Conservation (phyloP, 1,284 basidiomycete species). For the Trametes sp. region DNA sequence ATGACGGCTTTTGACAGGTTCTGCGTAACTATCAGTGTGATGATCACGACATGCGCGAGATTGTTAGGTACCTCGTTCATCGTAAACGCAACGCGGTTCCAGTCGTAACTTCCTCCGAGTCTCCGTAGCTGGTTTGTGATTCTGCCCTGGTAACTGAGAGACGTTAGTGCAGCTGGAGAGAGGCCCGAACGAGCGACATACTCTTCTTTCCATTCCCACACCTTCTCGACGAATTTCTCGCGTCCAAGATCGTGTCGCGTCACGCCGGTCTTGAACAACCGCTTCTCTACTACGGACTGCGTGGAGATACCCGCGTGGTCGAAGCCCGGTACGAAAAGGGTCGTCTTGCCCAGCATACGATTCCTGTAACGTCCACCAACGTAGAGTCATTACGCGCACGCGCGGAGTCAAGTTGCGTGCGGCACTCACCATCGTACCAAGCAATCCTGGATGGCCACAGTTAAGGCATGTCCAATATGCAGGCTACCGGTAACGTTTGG, state of each 20-base stretch:
- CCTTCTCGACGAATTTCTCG: slow-evolving; percentile 90
- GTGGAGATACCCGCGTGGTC: slow-evolving; percentile 99
- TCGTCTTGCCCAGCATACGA: slow-evolving; percentile 95
- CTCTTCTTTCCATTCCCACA: slow-evolving; percentile 98
- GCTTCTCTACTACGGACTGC: slow-evolving; percentile 97
- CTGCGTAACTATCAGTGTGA: slow-evolving; percentile 44
- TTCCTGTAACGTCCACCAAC: slow-evolving; percentile 63
- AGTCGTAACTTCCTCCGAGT: slow-evolving; percentile 95
- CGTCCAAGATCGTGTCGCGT: slow-evolving; percentile 95
- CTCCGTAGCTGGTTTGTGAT: slow-evolving; percentile 93
- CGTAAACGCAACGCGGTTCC: slow-evolving; percentile 94
- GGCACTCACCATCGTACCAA: slow-evolving; percentile 88
- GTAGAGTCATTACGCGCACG: too few species aligned
- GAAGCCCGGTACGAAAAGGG: slow-evolving; percentile 93
- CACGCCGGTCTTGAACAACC: slow-evolving; percentile 86
- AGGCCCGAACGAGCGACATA: slow-evolving; percentile 46
- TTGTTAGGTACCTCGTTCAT: slow-evolving; percentile 80
- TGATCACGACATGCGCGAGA: neutral
- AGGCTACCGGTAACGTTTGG: slow-evolving; percentile 99
- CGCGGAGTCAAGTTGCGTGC: too few species aligned
- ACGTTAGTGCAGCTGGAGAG: slow-evolving; percentile 16
- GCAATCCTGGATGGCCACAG: slow-evolving; percentile 92
- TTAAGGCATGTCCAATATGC: slow-evolving; percentile 97
- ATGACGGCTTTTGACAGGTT: slow-evolving; percentile 86
- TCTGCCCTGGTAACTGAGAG: slow-evolving; percentile 81